Conservation (phyloP, 148 eudicot species). For the Talinum fruticosum region DNA sequence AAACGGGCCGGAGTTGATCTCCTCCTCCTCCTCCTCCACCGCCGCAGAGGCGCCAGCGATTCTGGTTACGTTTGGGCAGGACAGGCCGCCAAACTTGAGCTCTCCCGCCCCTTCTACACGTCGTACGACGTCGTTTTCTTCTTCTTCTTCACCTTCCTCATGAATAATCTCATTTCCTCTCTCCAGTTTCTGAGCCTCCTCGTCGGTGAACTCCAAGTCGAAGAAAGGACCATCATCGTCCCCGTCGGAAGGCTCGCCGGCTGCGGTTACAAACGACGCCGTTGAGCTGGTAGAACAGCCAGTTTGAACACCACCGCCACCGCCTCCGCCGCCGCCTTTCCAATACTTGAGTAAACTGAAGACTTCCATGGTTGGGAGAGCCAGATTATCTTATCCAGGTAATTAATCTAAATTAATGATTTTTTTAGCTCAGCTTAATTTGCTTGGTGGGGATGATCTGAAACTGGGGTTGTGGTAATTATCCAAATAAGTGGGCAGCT, state of each 20-base stretch:
- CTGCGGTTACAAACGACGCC: conserved; percentile 28
- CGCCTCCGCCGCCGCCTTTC: conserved; percentile 37
- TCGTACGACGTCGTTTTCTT: conserved; percentile 11
- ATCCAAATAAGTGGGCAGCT: too few relatives aligned
- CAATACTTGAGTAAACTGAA: conserved; percentile 80
- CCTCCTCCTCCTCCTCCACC: conserved; percentile 6
- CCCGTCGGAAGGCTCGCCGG: conserved; percentile 14
- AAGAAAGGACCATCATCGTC: conserved; percentile 70
- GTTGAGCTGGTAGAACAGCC: conserved; percentile 14
- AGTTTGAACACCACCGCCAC: background rate
- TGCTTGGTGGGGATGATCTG: too few relatives aligned
- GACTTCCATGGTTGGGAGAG: conserved; percentile 85
- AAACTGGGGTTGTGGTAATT: too few relatives aligned
- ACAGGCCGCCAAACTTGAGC: conserved; percentile 21
- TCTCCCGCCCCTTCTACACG: conserved; percentile 20
- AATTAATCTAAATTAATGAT: background rate
- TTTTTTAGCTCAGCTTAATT: too few relatives aligned
- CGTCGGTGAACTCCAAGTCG: conserved; percentile 58
- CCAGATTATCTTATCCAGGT: conserved; percentile 41
- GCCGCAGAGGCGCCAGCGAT: conserved; percentile 23
- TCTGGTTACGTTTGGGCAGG: conserved; percentile 15
- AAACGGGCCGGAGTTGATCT: conserved; percentile 24
- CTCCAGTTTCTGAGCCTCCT: background rate
- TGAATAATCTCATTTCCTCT: conserved; percentile 7
- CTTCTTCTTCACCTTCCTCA: conserved; percentile 18